Evolutionary conservation across 164 flowering plant species (phyloP).

Genomic region (Aristolochia contorta): DNA sequence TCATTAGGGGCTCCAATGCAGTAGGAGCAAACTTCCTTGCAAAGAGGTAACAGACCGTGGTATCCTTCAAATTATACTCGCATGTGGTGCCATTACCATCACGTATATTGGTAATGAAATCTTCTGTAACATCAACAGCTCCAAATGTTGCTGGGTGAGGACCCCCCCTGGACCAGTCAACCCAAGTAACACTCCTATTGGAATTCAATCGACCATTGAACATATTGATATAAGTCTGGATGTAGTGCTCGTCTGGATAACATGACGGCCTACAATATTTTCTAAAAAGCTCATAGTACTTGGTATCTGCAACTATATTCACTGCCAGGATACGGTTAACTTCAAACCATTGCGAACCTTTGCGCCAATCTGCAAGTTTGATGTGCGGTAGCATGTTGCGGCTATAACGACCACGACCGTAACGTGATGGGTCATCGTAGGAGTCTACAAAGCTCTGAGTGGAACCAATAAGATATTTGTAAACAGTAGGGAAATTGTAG

Average conservation of each 20-base stretch:
- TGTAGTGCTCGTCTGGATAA: conserved; percentile 85
- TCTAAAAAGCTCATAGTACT: conserved; percentile 55
- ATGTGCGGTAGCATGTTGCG: conserved; percentile 66
- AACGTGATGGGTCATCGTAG: conserved; percentile 73
- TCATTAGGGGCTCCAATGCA: conserved; percentile 31
- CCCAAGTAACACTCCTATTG: conserved; percentile 78
- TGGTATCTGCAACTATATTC: conserved; percentile 54
- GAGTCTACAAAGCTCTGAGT: conserved; percentile 60
- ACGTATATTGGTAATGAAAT: conserved; percentile 42
- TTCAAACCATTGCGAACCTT: conserved; percentile 96
- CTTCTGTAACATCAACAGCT: conserved; percentile 41
- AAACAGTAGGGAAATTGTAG: conserved; percentile 57
- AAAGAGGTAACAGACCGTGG: conserved; percentile 25
- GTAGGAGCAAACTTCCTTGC: conserved; percentile 33
- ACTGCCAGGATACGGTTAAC: conserved; percentile 45
- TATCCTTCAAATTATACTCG: conserved; percentile 36
- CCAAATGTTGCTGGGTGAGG: conserved; percentile 65
- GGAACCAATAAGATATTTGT: conserved; percentile 53
- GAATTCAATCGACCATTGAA: conserved; percentile 46
- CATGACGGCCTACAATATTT: conserved; percentile 73
- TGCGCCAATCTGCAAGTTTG: conserved; percentile 67
- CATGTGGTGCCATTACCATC: conserved; percentile 50
- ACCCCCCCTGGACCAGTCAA: conserved; percentile 72
- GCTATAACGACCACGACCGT: conserved; percentile 83
- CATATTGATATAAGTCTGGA: conserved; percentile 64